Evolutionary conservation across 2,329 filamentous ascomycete species (phyloP), one percentile per base, ranked within the genome.

Genomic region (Chaetomiaceae sp.): DNA sequence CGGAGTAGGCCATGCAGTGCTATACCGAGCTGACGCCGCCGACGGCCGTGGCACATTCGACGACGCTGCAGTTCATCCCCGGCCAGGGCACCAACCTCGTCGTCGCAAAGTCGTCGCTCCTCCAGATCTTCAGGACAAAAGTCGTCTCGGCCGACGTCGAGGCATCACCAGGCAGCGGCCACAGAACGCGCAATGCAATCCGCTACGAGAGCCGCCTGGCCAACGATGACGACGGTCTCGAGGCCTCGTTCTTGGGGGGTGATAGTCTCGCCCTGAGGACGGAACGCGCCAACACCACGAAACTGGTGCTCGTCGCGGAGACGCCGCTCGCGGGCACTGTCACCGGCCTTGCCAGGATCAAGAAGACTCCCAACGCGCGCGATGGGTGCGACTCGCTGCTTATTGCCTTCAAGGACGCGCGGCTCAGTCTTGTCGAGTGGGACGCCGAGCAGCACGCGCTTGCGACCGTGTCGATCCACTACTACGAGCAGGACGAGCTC

Each of bases 1-100:
- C 35, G 57, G 60, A 54, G 58, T 58, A 42, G 32, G 52, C 40
- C 17, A 97, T 97, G 91, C 91, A 97, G 79, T 95, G 88, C 75
- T 97, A 97, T 71, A 90, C 88, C 62, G 93, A 98, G 76, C 76
- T 98, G 65, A 83, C 88, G 66, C 86, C 91, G 72, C 90, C 93
- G 45, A 94, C 90, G 65, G 90, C 90, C 65, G 89, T 97, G 69
- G 90, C 88, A 61, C 86, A 95, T 70, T 88, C 90, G 54, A 70
- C 96, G 60, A 78, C 75, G 50, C 70, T 95, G 33, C 80, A 89
- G 29, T 89, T 98, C 62, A 75, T 84, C 38, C 84, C 85, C 38
- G 69, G 86, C 40, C 76, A 83, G 54, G 81, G 86, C 58, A 84
- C 78, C 65, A 96, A 97, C 65, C 79, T 98, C 56, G 74, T 96